These are phyloP conservation scores for Coprinopsis sp. DNA, from an alignment of 768 basidiomycete species.

Conservation along the genomic window DNA sequence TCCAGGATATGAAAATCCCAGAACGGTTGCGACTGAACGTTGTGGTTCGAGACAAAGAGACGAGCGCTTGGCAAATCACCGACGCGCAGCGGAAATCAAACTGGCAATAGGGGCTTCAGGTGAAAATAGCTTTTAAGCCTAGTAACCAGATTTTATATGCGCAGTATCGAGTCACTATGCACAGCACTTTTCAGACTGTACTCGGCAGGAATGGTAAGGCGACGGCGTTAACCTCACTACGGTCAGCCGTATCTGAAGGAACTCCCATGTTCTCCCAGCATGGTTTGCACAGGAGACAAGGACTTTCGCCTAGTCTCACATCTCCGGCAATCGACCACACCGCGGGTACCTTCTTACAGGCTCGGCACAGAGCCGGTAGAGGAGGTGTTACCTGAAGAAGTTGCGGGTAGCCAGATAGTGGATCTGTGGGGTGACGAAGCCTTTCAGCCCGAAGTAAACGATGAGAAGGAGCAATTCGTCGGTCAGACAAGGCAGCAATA, in stretches of 20 bases:
- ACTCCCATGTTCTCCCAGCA: constrained; percentile 76
- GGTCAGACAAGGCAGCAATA: background rate
- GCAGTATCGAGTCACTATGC: no score
- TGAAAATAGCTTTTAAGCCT: no score
- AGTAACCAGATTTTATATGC: no score
- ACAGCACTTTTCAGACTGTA: no score
- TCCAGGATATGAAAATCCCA: no score
- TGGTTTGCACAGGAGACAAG: constrained; percentile 64
- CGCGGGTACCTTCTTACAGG: constrained; percentile 68
- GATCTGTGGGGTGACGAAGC: constrained; percentile 55
- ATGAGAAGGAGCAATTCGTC: constrained; percentile 8
- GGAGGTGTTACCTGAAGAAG: constrained; percentile 62
- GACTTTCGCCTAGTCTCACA: constrained; percentile 71
- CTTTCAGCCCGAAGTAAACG: no score
- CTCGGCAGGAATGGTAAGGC: constrained; percentile 21
- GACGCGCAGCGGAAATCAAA: no score
- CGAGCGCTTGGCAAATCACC: no score
- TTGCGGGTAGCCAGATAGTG: constrained; percentile 56
- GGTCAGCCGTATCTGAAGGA: constrained; percentile 32
- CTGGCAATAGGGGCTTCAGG: no score
- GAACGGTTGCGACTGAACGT: no score
- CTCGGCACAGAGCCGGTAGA: constrained; percentile 59
- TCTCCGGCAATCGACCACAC: constrained; percentile 65
- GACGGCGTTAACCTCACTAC: constrained; percentile 50
- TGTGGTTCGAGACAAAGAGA: no score